phyloP scores from a whole-genome alignment of 2,329 filamentous ascomycete species.

The Madurella mycetomatis region DNA sequence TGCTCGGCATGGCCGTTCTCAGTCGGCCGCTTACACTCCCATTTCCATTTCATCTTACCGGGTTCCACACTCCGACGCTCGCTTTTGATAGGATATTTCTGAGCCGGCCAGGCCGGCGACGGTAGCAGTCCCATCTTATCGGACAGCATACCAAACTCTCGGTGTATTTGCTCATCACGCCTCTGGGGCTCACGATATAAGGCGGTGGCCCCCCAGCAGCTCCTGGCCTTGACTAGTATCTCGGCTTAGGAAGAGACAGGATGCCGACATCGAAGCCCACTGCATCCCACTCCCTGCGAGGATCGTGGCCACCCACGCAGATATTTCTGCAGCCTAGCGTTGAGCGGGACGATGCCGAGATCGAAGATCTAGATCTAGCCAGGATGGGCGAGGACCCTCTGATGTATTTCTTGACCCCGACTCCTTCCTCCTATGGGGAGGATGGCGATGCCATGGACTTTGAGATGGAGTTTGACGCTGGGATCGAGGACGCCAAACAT shows the following conservation, averaged over 20 bases:
- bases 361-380: conserved; percentile 37
- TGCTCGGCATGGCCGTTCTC: conserved; percentile 13
- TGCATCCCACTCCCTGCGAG: conserved; percentile 35
- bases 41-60: conserved; percentile 8
- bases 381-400: conserved; percentile 50
- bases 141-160: not conserved
- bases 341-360: conserved; percentile 40
- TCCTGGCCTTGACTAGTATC: not conserved
- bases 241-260: not conserved
- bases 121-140: conserved; percentile 13
- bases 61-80: conserved; percentile 16
- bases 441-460: conserved; percentile 38
- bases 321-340: conserved; percentile 42
- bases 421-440: conserved; percentile 36
- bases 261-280: conserved; percentile 35
- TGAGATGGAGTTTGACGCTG: conserved; percentile 49
- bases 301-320: conserved; percentile 52
- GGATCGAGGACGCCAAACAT: conserved; percentile 49
- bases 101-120: conserved; percentile 32
- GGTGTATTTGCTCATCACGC: no score
- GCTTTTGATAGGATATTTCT: conserved; percentile 20
- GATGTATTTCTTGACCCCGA: conserved; percentile 52
- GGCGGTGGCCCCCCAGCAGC: no score
- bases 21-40: conserved; percentile 8
- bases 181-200: no score